Evolutionary conservation across 768 basidiomycete species (phyloP).

Genomic region (Boletus subcaerulescens): DNA sequence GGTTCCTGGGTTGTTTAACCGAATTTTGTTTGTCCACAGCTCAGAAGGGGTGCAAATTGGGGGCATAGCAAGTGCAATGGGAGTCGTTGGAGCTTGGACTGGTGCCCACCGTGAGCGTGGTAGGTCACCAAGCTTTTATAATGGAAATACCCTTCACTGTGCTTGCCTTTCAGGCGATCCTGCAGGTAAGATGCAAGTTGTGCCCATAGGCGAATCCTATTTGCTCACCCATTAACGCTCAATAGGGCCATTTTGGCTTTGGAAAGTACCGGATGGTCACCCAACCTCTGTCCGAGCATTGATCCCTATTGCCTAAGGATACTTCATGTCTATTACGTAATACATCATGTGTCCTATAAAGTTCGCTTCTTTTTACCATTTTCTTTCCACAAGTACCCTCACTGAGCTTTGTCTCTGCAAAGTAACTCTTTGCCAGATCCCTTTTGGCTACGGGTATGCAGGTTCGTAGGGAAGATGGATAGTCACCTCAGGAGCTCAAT

Average conservation of each 20-base stretch:
- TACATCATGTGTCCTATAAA: background rate
- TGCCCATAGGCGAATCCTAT: too few species aligned
- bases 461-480: conserved; percentile 43
- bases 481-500: conserved; percentile 50
- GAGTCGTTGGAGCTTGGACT: conserved; percentile 68
- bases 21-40: conserved; percentile 31
- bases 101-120: conserved; percentile 57
- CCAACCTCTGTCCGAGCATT: conserved; percentile 34
- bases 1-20: background rate
- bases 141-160: background rate
- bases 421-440: conserved; percentile 54
- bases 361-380: background rate
- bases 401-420: conserved; percentile 31
- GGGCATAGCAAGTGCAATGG: conserved; percentile 59
- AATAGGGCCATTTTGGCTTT: conserved; percentile 71
- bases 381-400: conserved; percentile 12
- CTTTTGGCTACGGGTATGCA: conserved; percentile 52
- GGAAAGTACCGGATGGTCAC: conserved; percentile 49
- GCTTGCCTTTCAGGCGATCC: conserved; percentile 51
- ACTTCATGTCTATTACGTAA: conserved; percentile 15
- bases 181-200: conserved; percentile 45
- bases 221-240: background rate
- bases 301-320: background rate
- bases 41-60: conserved; percentile 70
- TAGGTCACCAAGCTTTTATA: conserved; percentile 16